These are phyloP conservation scores for Penicillium crystallinum DNA, from an alignment of 495 filamentous ascomycete species.

Conservation along the genomic window DNA sequence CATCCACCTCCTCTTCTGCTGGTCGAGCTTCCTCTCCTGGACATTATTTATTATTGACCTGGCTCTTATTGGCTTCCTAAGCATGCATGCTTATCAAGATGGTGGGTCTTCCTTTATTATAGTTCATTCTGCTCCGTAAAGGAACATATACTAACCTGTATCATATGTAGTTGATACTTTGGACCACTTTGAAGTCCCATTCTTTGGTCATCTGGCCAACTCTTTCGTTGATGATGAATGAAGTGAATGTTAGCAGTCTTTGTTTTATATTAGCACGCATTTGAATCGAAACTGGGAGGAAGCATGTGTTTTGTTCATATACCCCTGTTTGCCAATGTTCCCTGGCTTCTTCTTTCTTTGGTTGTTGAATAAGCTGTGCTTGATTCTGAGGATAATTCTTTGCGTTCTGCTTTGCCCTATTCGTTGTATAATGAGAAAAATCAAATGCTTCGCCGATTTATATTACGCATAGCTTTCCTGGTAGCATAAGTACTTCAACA, in stretches of 20 bases:
- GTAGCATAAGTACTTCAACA: no score
- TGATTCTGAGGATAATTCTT: constrained; percentile 4
- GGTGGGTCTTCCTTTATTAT: constrained; percentile 44
- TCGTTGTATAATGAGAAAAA: no score
- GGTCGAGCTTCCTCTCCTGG: constrained; percentile 80
- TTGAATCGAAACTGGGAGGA: constrained; percentile 10
- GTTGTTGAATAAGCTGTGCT: not conserved
- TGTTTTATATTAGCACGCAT: constrained; percentile 8
- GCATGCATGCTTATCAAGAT: constrained; percentile 76
- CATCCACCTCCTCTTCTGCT: constrained; percentile 78
- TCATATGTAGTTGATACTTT: constrained; percentile 67
- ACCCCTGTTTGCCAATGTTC: constrained; percentile 15
- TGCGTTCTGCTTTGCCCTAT: not conserved
- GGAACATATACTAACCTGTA: not conserved
- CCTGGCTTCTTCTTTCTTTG: not conserved
- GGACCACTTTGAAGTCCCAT: constrained; percentile 87
- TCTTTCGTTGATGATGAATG: constrained; percentile 90
- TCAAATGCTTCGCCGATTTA: no score
- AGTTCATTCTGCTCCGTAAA: no score
- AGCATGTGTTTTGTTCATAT: constrained; percentile 16
- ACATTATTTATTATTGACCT: constrained; percentile 72
- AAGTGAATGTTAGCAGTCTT: constrained; percentile 4
- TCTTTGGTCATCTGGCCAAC: constrained; percentile 72
- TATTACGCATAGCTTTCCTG: no score
- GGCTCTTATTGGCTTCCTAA: constrained; percentile 69